Base-by-base conservation (phyloP, 2,329 filamentous ascomycete species). In the Simplicillium sp. region DNA sequence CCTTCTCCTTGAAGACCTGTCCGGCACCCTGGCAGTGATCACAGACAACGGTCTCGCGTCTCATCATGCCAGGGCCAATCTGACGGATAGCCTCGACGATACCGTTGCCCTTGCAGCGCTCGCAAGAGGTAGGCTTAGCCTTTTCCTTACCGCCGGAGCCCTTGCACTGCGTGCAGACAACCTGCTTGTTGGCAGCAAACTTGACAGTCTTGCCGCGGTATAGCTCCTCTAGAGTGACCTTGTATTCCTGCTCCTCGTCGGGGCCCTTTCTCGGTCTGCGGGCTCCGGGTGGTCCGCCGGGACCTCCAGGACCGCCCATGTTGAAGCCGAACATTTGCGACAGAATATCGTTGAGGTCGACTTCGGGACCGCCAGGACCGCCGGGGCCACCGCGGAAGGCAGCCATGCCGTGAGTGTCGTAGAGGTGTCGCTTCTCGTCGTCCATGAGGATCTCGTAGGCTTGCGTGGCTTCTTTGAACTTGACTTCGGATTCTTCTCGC, bases 131-230 rank as follows among this genome's bases (percentile, higher is more conserved):
- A 38, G 84, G 70, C 68, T 92, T 94, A 40, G 87, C 84, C 65
- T 89, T 94, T 46, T 94, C 86, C 65, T 94, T 96, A 48, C 86
- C 92, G 33, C 92, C 92, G 36, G 74, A 79, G 35, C 92, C 92
- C 59, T 89, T 90, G 70, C 92, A 98, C 53, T 80, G 75, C 44
- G 74, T 74, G 66, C 92, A 98, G 46, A 95, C 72, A 46, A 96
- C 77, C 57, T 95, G 90, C 70, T 97, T 97, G 55, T 89, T 94
- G 56, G 86, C 92, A 8, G 87, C 82, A 60, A 98, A 96, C 66
- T 94, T 92, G 57, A 94, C 92, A 1, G 92, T 96, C 73, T 97
- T 96, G 54, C 92, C 92, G 67, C 94, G 96, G 75, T 97, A 98
- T 28, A 98, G 73, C 63, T 98, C 92, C 61, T 97, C 92, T 44